phyloP scores from a whole-genome alignment of 495 filamentous ascomycete genomes.

The Niebla homalea region DNA sequence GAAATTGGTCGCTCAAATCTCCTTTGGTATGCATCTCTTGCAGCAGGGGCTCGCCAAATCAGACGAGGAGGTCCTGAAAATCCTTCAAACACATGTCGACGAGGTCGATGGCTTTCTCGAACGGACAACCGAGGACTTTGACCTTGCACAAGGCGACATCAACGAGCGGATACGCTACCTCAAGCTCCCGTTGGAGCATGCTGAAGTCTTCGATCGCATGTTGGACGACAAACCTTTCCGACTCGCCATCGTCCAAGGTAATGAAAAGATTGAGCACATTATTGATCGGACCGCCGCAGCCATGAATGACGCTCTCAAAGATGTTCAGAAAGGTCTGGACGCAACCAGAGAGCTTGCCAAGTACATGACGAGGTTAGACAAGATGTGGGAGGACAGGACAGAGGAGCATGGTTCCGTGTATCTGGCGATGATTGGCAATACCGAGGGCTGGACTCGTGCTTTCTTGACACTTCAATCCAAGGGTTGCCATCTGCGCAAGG shows the following conservation, averaged over 20 bases:
- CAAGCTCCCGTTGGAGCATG: slow-evolving; percentile 70
- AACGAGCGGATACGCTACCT: slow-evolving; percentile 61
- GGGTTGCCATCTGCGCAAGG: slow-evolving; percentile 43
- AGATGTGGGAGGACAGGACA: slow-evolving; percentile 36
- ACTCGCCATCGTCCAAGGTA: slow-evolving; percentile 66
- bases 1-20: slow-evolving; percentile 85
- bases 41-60: slow-evolving; percentile 78
- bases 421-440: slow-evolving; percentile 68
- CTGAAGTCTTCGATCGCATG: slow-evolving; percentile 79
- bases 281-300: slow-evolving; percentile 60
- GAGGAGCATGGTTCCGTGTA: slow-evolving; percentile 48
- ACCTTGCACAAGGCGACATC: slow-evolving; percentile 64
- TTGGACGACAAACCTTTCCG: slow-evolving; percentile 73
- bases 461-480: slow-evolving; percentile 57
- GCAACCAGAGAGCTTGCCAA: slow-evolving; percentile 63
- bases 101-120: slow-evolving; percentile 87
- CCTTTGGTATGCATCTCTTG: slow-evolving; percentile 83
- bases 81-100: slow-evolving; percentile 83
- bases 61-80: slow-evolving; percentile 71
- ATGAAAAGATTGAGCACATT: slow-evolving; percentile 84
- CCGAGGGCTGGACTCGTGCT: slow-evolving; percentile 70
- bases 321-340: slow-evolving; percentile 63
- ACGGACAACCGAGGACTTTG: slow-evolving; percentile 71
- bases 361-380: slow-evolving; percentile 52
- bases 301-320: slow-evolving; percentile 62